Evolutionary conservation across 176 grass and related monocot species (phyloP), one percentile per base, ranked within the genome.

Genomic region (Hyparrhenia diplandra): DNA sequence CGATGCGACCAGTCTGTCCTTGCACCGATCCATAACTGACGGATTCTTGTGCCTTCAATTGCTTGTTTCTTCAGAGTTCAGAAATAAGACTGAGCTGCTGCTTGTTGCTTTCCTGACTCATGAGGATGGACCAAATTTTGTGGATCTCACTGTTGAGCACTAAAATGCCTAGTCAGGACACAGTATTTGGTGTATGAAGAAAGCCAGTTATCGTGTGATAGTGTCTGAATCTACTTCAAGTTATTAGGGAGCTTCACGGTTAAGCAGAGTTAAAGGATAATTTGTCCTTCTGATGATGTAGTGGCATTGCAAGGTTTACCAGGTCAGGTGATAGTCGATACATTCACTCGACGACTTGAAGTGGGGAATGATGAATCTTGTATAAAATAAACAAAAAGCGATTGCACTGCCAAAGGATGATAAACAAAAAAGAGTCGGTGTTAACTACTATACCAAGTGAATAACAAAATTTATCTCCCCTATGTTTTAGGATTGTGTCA

Each of bases 41-140:
- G 43, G 79, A 49, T 78, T 83, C 28, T 25, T 87, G 73, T 64
- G 54, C 13, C 51, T 58, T 83, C 28, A 40, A 39, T 69, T 64
- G 79, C 42, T 60, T 14, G 46, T 58, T 83, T 87, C 21, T 43
- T 81, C 13, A 46, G 61, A 29, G 16, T 75, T 37, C 54, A 39
- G 32, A 29, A 14, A 76, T 27, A 73, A 70, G 6, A 46, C 68
- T 73, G 42, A 5, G 27, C 34, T 17, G 8, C n/a, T n/a, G n/a
- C n/a, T n/a, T n/a, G 61, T 77, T 76, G 65, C 64, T 87, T 75
- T 82, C 79, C 16, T 61, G 21, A 4, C 23, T n/a, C n/a, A n/a
- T n/a, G n/a, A n/a, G n/a, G 54, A 81, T 61, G 47, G 37, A 10
- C 62, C 62, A 69, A 28, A 61, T 60, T n/a, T 21, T 14, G n/a